These are phyloP conservation scores for Candida tammaniensis DNA, from an alignment of 805 yeast species.

Conservation along the genomic window DNA sequence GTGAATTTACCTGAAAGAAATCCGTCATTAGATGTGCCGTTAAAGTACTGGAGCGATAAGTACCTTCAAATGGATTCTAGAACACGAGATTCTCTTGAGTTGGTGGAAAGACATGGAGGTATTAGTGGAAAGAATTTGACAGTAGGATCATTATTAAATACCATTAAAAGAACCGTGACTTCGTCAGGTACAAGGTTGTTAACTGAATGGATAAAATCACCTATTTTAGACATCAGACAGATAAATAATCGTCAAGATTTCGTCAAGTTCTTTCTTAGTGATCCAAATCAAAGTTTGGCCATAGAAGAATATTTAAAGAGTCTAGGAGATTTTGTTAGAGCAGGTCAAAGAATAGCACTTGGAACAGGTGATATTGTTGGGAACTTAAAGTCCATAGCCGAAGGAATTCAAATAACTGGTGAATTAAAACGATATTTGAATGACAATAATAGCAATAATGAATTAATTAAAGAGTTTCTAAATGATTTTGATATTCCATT, in stretches of 20 bases:
- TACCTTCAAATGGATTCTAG: constrained; percentile 78
- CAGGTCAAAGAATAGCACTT: constrained; percentile 50
- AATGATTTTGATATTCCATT: constrained; percentile 35
- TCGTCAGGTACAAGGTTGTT: constrained; percentile 79
- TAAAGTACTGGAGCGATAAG: constrained; percentile 47
- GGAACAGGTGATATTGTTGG: constrained; percentile 31
- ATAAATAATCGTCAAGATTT: constrained; percentile 49
- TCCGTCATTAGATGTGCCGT: constrained; percentile 66
- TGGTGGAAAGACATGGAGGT: constrained; percentile 49
- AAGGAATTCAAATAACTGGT: constrained; percentile 26
- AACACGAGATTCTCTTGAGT: constrained; percentile 73
- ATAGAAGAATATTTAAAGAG: constrained; percentile 35
- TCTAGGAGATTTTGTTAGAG: constrained; percentile 57
- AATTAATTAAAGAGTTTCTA: constrained; percentile 21
- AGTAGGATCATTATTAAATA: constrained; percentile 70
- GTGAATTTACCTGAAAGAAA: constrained; percentile 70
- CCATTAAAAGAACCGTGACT: constrained; percentile 72
- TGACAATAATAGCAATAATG: constrained; percentile 17
- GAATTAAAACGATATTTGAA: constrained; percentile 18
- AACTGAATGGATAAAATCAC: constrained; percentile 79
- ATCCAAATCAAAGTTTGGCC: constrained; percentile 7
- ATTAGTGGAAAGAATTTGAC: constrained; percentile 42
- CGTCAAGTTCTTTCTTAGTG: constrained; percentile 25
- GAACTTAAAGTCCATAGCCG: constrained; percentile 30
- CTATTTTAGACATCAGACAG: constrained; percentile 58